Base-by-base conservation (phyloP, 805 yeast species). In the Metschnikowia cubensis region DNA sequence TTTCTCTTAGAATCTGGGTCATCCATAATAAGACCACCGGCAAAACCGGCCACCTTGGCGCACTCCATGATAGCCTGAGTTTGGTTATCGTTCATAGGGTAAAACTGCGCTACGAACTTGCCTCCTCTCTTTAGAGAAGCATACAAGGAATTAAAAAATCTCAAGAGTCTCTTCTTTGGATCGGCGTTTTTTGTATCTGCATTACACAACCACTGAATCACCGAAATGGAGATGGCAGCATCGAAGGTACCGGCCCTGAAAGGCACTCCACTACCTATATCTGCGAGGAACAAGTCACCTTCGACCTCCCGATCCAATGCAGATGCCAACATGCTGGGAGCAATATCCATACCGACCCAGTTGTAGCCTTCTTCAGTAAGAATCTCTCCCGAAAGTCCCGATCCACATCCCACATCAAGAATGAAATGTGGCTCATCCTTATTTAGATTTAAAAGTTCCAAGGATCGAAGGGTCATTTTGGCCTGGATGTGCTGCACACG, bases 401-500 rank as follows among this genome's bases (percentile, higher is more conserved):
- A 90, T 2, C 99, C 99, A 74, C 98, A 94, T 14, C 99, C 99
- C 34, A 94, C 79, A 76, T 94, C 99, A 17, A 94, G 78, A 10
- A 94, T 65, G 60, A 84, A 84, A 58, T 88, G 86, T 14, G 82
- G 77, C 31, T 70, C 73, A 1, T 82, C 81, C 22, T 55, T 46
- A 31, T 87, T 85, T 36, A 94, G 69, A 65, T 90, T 88, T 50
- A 94, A 71, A 35, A 94, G 74, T 60, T 94, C 99, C 42, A 94
- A 73, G 0, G 98, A 96, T 59, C 99, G 77, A 40, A 92, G 76
- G 0, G 99, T 90, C 99, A 94, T 94, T 65, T 89, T 87, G 2
- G 98, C 98, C 69, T 94, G 99, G 61, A 94, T 94, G 65, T 91
- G 97, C 72, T 94, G 99, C 45, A 94, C 97, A 77, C 99, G 94